Evolutionary conservation across 345 rosid species (phyloP), one percentile per base, ranked within the genome.

Genomic region (Camelina neglecta): DNA sequence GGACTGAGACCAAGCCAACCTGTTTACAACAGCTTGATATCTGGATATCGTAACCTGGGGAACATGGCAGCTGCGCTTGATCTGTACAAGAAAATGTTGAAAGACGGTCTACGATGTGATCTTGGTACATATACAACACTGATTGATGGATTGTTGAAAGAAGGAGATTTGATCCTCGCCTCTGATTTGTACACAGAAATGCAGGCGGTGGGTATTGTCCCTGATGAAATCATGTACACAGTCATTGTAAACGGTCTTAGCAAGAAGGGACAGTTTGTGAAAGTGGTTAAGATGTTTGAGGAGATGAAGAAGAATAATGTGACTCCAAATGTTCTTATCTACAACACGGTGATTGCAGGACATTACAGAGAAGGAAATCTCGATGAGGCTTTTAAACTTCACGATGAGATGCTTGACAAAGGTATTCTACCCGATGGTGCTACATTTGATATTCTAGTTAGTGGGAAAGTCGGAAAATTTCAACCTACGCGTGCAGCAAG

Each of bases 351-450:
- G 79, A 90, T 93, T 60, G 90, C 86, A 36, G 88, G 94, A 76
- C 67, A 85, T 64, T 90, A 82, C 58, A 87, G 69, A 86, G 87
- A 82, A 69, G 94, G 97, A 9, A 87, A 90, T 64, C 76, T 90
- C 36, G 77, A 83, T 29, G 91, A 89, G 81, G 93, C 97, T 45
- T 85, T 84, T 81, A 83, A 87, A 75, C 81, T 89, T 78, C 97
- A 90, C 44, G 75, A 83, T 33, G 97, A 90, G 84, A 94, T 92
- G 98, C 89, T 92, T 67, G 95, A 94, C 36, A 84, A 78, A 72
- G 96, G 95, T 63, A 88, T 89, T 81, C 68, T 67, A 76, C 96
- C 92, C 1, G 90, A 92, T 76, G 84, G 78, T 51, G 71, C 79
- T 55, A 89, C 96, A 13, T 88, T 83, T 72, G 90, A 86, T 83